phyloP scores from a whole-genome alignment of 2,329 filamentous ascomycete species.

The Gnomoniopsis sp. region DNA sequence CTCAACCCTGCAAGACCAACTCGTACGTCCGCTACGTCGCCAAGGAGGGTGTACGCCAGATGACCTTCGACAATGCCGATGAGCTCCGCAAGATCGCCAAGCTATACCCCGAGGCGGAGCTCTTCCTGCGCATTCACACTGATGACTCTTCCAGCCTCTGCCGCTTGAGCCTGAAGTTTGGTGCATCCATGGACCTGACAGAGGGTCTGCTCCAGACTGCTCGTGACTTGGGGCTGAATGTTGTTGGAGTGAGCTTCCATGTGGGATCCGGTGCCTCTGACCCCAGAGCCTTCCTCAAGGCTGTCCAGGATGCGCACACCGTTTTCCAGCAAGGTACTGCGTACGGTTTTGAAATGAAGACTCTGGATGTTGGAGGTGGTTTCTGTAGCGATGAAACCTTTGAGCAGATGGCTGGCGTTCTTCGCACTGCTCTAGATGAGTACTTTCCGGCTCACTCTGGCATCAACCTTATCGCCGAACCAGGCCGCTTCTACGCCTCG shows the following conservation, averaged over 20 bases:
- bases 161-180: conserved; percentile 95
- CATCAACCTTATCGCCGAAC: conserved; percentile 89
- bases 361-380: conserved; percentile 89
- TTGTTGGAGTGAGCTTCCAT: conserved; percentile 96
- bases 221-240: conserved; percentile 77
- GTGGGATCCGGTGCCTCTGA: conserved; percentile 95
- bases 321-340: conserved; percentile 83
- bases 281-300: conserved; percentile 85
- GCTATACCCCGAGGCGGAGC: conserved; percentile 82
- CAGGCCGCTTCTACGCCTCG: conserved; percentile 93
- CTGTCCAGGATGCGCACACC: conserved; percentile 80
- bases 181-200: conserved; percentile 81
- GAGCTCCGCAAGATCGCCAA: conserved; percentile 98
- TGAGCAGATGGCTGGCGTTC: conserved; percentile 79
- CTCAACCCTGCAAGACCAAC: conserved; percentile 99
- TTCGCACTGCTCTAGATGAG: conserved; percentile 76
- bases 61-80: conserved; percentile 99
- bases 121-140: conserved; percentile 91
- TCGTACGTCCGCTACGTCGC: conserved; percentile 92
- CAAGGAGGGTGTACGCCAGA: conserved; percentile 83
- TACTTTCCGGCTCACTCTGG: conserved; percentile 74
- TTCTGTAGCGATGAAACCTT: conserved; percentile 83
- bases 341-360: conserved; percentile 77
- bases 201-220: conserved; percentile 75
- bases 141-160: conserved; percentile 94